Conservation (phyloP, 1,284 basidiomycete species). For the Inonotus hispidus region DNA sequence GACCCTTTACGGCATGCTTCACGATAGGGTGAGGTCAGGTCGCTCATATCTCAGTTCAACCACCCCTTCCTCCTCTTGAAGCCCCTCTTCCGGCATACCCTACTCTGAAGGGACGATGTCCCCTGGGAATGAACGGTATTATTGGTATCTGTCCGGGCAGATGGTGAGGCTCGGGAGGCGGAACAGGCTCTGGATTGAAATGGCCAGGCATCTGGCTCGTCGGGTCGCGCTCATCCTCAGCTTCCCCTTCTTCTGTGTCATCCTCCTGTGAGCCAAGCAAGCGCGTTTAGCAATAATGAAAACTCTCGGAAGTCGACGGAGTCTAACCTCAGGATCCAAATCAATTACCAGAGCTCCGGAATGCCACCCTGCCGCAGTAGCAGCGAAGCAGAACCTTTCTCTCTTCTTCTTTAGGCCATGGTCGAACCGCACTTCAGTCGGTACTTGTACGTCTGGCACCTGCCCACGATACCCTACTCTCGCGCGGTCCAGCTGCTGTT, state of each 20-base stretch:
- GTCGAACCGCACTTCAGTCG: conserved; percentile 69
- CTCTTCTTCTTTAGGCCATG: conserved; percentile 42
- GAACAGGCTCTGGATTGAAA: conserved; percentile 1
- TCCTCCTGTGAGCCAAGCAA: conserved; percentile 6
- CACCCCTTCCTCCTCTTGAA: not conserved
- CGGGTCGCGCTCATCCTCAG: conserved; percentile 7
- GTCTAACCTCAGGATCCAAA: conserved; percentile 36
- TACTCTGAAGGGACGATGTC: conserved; percentile 24
- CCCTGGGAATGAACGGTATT: not conserved
- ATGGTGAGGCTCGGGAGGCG: not conserved
- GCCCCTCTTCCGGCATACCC: conserved; percentile 29
- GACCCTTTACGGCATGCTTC: not conserved
- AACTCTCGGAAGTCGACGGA: not conserved
- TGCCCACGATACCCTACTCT: conserved; percentile 25
- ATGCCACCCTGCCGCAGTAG: conserved; percentile 83
- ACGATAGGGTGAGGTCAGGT: not conserved
- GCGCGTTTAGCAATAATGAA: conserved; percentile 32
- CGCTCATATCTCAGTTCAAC: not conserved
- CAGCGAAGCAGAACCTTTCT: conserved; percentile 70
- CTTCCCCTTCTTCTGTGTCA: conserved; percentile 18
- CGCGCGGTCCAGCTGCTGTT: conserved; percentile 32
- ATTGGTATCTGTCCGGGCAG: conserved; percentile 15
- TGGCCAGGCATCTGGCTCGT: conserved; percentile 18
- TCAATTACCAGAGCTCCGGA: conserved; percentile 83
- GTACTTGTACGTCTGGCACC: conserved; percentile 44